A percentile compares a stretch with the other conserved stretches of the same genome.
Conservation (phyloP, 371 early-diverging fungal species). For the Choanephora cucurbitarum region DNA sequence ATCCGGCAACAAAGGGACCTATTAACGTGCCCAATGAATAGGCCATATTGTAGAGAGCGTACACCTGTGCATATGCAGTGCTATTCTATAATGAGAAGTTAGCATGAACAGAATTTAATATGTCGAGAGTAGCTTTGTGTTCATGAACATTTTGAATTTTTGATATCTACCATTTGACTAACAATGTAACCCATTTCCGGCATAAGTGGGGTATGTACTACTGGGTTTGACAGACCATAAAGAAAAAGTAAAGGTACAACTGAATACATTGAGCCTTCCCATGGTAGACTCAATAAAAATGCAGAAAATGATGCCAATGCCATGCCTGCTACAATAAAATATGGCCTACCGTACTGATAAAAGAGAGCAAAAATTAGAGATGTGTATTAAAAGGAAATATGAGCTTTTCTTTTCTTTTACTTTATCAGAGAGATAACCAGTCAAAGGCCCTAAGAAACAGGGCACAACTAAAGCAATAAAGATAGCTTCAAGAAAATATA, state of each 20-base stretch:
- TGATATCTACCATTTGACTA: conserved; percentile 32
- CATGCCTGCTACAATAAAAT: conserved; percentile 38
- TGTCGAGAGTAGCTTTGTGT: not conserved
- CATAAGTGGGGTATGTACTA: conserved; percentile 38
- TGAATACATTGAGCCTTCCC: conserved; percentile 13
- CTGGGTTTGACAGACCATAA: conserved; percentile 40
- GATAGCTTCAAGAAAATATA: conserved; percentile 18
- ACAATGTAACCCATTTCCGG: conserved; percentile 44
- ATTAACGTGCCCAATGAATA: conserved; percentile 39
- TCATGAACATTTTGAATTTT: conserved; percentile 21
- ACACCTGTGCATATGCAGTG: conserved; percentile 21
- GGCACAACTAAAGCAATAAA: conserved; percentile 56
- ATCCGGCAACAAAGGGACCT: conserved; percentile 41
- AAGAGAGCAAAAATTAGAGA: not conserved
- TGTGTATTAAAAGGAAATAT: no score
- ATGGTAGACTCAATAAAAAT: conserved; percentile 30
- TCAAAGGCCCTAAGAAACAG: conserved; percentile 37
- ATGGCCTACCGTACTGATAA: conserved; percentile 7
- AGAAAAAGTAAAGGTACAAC: conserved; percentile 33
- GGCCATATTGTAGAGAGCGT: conserved; percentile 33
- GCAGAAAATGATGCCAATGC: conserved; percentile 33
- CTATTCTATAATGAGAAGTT: conserved; percentile 10
- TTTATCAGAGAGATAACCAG: conserved; percentile 50
- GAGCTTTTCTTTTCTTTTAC: not conserved
- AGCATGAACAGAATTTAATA: no score